Evolutionary conservation across 2,329 filamentous ascomycete species (phyloP).

Genomic region (Exophiala alcalophila): DNA sequence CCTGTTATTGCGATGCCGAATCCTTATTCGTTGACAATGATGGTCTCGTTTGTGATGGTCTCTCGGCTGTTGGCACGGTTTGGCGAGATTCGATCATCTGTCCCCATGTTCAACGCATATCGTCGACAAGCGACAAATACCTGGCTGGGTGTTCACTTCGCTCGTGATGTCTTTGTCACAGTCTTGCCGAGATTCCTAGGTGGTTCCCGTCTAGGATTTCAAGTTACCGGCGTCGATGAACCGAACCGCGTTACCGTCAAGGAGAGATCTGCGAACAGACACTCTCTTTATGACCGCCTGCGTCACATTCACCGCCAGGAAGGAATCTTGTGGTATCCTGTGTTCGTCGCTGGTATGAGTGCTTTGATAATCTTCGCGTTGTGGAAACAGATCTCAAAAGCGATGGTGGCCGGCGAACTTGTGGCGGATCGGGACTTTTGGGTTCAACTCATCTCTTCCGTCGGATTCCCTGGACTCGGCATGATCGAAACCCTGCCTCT

Average conservation of each 20-base stretch:
- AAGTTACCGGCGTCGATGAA: constrained; percentile 18
- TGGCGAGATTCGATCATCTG: constrained; percentile 4
- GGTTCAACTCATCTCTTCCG: constrained; percentile 11
- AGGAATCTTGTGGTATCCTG: constrained; percentile 16
- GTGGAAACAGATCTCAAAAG: background rate
- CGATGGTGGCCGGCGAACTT: background rate
- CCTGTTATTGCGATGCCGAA: constrained; percentile 17
- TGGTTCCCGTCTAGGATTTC: constrained; percentile 18
- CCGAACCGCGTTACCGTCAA: constrained; percentile 11
- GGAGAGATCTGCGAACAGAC: constrained; percentile 19
- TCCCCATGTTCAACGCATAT: constrained; percentile 13
- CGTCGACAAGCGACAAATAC: constrained; percentile 20
- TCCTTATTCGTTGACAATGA: constrained; percentile 1
- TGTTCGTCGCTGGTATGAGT: constrained; percentile 10
- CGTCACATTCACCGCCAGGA: constrained; percentile 18
- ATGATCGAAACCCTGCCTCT: constrained; percentile 17
- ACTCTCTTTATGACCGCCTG: constrained; percentile 10
- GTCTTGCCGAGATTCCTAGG: constrained; percentile 13
- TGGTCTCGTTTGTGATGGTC: constrained; percentile 11
- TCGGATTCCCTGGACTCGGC: constrained; percentile 20
- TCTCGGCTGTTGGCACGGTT: constrained; percentile 1
- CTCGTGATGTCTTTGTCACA: constrained; percentile 19
- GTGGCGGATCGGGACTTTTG: constrained; percentile 13
- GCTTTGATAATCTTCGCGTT: constrained; percentile 6
- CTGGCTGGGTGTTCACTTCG: constrained; percentile 25